Evolutionary conservation across 495 filamentous ascomycete species (phyloP).

Genomic region (Aspergillus affinis): DNA sequence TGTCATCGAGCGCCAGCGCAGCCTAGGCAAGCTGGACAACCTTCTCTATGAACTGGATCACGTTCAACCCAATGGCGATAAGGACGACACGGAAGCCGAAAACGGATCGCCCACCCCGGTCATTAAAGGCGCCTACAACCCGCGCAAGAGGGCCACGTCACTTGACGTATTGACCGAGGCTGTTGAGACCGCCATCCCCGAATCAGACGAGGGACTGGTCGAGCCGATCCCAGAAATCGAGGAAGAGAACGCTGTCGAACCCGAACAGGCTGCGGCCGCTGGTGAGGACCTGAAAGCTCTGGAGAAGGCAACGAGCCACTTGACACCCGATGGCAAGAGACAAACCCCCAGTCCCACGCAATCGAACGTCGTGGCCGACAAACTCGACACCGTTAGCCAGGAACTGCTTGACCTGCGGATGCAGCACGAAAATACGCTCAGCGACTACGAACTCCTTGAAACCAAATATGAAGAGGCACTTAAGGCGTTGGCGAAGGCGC

Average conservation of each 20-base stretch:
- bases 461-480: conserved; percentile 90
- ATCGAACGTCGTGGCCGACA: conserved; percentile 83
- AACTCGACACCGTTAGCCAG: conserved; percentile 87
- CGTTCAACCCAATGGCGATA: conserved; percentile 62
- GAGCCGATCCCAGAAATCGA: conserved; percentile 48
- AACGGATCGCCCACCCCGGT: conserved; percentile 18
- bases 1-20: conserved; percentile 92
- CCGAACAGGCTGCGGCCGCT: conserved; percentile 24
- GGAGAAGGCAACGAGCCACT: conserved; percentile 31
- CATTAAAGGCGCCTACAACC: conserved; percentile 21
- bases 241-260: conserved; percentile 31
- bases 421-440: conserved; percentile 82
- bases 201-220: conserved; percentile 49
- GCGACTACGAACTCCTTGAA: conserved; percentile 78
- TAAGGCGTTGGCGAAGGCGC: conserved; percentile 71
- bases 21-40: conserved; percentile 90
- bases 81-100: conserved; percentile 34
- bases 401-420: conserved; percentile 88
- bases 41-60: conserved; percentile 87
- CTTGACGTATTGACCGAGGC: conserved; percentile 51
- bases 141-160: conserved; percentile 39
- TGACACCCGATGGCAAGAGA: conserved; percentile 22
- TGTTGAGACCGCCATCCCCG: conserved; percentile 52
- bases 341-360: conserved; percentile 69
- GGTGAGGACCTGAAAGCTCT: conserved; percentile 36